Percentiles rank a stretch among this genome's conserved stretches.
These are phyloP conservation scores for Senna siamea DNA, from an alignment of 306 rosid species.

Conservation along the genomic window DNA sequence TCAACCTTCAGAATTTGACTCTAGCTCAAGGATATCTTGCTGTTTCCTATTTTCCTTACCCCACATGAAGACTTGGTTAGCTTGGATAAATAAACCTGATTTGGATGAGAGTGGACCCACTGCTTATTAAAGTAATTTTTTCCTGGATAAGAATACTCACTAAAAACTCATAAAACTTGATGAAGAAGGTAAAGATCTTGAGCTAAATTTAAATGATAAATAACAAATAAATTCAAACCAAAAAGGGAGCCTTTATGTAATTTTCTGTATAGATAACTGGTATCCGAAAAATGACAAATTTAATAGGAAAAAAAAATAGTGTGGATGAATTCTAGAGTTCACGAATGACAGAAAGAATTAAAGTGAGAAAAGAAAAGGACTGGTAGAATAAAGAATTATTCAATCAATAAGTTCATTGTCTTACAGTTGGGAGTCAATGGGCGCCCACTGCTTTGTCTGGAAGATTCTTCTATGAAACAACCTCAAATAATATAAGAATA, in stretches of 20 bases:
- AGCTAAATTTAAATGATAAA: neutral
- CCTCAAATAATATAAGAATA: too few relatives aligned
- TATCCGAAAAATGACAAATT: slow-evolving; percentile 2
- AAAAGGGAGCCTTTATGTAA: neutral
- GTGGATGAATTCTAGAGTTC: neutral
- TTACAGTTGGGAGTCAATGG: too few relatives aligned
- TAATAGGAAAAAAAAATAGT: neutral
- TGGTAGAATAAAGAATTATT: too few relatives aligned
- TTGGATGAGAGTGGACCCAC: slow-evolving; percentile 12
- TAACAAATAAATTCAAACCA: neutral
- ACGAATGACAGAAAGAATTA: neutral
- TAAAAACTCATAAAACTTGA: slow-evolving; percentile 8
- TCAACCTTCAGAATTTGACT: slow-evolving; percentile 22
- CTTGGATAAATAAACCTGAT: neutral
- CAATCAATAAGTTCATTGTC: too few relatives aligned
- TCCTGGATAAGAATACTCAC: slow-evolving; percentile 29
- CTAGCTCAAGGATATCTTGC: neutral
- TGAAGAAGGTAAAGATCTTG: slow-evolving; percentile 18
- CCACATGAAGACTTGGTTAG: neutral
- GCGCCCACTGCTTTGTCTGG: slow-evolving; percentile 34
- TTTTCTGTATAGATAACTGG: neutral
- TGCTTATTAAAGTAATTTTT: slow-evolving; percentile 17
- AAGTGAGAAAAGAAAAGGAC: too few relatives aligned
- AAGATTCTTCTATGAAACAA: slow-evolving; percentile 29
- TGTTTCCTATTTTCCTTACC: neutral